Evolutionary conservation across 1,284 basidiomycete genomes (phyloP).

Genomic region (Boletus sp.): DNA sequence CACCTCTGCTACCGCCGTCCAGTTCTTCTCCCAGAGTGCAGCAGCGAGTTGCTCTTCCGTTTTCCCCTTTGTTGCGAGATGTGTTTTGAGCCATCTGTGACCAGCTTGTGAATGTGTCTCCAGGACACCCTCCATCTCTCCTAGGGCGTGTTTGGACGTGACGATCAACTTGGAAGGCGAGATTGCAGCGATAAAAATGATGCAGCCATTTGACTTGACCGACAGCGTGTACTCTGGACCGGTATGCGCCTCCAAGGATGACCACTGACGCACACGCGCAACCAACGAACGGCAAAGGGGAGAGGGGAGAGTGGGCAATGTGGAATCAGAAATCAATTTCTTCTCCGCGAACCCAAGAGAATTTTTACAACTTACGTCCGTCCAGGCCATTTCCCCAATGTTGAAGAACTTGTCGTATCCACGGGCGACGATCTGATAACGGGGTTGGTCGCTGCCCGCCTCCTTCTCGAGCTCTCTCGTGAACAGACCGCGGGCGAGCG

Average conservation of each 20-base stretch:
- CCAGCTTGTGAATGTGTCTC: conserved; percentile 77
- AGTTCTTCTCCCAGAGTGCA: conserved; percentile 76
- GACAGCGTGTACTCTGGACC: conserved; percentile 83
- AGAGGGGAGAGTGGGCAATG: too few relatives aligned
- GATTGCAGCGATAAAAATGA: conserved; percentile 93
- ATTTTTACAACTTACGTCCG: conserved; percentile 68
- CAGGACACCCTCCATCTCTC: conserved; percentile 38
- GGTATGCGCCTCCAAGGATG: conserved; percentile 68
- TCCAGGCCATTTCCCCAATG: conserved; percentile 94
- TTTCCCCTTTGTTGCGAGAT: conserved; percentile 62
- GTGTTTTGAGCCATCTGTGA: conserved; percentile 77
- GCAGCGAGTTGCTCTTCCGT: conserved; percentile 73
- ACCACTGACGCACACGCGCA: conserved; percentile 67
- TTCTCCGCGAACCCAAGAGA: not conserved
- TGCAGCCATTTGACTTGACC: conserved; percentile 96
- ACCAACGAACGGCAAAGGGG: not conserved
- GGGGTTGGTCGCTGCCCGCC: conserved; percentile 20
- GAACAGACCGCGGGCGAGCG: conserved; percentile 85
- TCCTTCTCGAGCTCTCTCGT: conserved; percentile 42
- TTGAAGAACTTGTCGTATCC: conserved; percentile 99
- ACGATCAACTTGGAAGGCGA: conserved; percentile 74
- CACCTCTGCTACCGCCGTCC: conserved; percentile 91
- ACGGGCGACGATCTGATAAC: conserved; percentile 77
- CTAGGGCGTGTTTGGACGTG: conserved; percentile 90
- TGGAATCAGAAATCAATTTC: not conserved